Evolutionary conservation across 345 rosid genomes (phyloP).

Genomic region (Rhodomyrtus tomentosa): DNA sequence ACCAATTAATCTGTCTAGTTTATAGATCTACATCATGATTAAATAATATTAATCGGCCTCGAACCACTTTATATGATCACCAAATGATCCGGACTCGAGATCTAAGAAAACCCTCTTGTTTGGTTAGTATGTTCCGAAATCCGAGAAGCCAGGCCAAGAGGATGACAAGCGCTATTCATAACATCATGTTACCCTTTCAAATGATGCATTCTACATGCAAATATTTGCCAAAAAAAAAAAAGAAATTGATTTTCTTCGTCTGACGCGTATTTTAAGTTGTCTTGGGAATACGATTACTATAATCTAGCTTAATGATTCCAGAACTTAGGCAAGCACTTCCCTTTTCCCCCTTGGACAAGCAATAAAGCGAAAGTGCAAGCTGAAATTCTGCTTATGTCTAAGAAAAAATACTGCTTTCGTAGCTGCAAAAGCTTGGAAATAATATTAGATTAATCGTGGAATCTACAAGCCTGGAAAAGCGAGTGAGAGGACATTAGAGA

Average conservation of each 20-base stretch:
- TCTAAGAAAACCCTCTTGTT: background rate
- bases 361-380: background rate
- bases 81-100: background rate
- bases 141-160: background rate
- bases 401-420: background rate
- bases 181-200: background rate
- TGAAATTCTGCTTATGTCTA: background rate
- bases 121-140: background rate
- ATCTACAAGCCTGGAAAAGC: background rate
- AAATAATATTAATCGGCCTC: background rate
- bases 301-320: background rate
- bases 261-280: background rate
- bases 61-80: background rate
- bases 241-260: too few species aligned
- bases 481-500: background rate
- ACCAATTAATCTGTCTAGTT: background rate
- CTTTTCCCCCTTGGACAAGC: background rate
- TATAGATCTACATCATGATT: background rate
- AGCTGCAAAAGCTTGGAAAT: background rate
- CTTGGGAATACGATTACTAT: background rate
- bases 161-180: background rate
- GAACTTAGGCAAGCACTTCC: background rate
- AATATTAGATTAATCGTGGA: background rate
- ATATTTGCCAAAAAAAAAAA: too few species aligned
- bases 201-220: too few species aligned